A percentile compares a stretch with the other conserved stretches of the same genome.
Conservation (phyloP, 164 flowering plant species). For the Chloranthus sessilifolius region DNA sequence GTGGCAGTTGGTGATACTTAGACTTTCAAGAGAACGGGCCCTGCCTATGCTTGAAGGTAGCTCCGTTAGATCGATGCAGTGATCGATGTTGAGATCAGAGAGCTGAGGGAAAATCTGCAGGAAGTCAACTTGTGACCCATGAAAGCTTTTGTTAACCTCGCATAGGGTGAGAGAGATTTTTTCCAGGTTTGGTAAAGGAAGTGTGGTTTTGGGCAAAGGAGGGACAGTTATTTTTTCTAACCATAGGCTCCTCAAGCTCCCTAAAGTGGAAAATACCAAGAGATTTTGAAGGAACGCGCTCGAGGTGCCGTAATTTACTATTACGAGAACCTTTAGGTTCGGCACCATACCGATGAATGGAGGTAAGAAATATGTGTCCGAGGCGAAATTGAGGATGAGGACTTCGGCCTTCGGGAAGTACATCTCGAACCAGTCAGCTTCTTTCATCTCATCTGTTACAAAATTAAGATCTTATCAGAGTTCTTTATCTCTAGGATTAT, state of each 20-base stretch:
- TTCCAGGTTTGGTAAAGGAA: constrained; percentile 32
- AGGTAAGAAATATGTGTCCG: constrained; percentile 50
- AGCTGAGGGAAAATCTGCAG: constrained; percentile 49
- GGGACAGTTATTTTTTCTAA: constrained; percentile 59
- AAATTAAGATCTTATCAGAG: no score
- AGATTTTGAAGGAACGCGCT: constrained; percentile 37
- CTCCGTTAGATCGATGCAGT: constrained; percentile 50
- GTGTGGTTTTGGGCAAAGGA: constrained; percentile 16
- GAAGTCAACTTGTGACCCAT: constrained; percentile 27
- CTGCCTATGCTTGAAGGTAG: constrained; percentile 47
- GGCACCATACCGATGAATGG: constrained; percentile 64
- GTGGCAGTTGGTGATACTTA: constrained; percentile 75
- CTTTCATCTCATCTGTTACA: constrained; percentile 57
- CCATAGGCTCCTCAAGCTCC: constrained; percentile 66
- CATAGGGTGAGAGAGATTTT: constrained; percentile 64
- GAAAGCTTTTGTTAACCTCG: constrained; percentile 33
- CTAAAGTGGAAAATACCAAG: constrained; percentile 33
- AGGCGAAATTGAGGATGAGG: constrained; percentile 60
- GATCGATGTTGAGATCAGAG: constrained; percentile 59
- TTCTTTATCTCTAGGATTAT: no score
- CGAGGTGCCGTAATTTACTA: constrained; percentile 39
- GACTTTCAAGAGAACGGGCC: constrained; percentile 32
- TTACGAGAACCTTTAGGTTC: constrained; percentile 49
- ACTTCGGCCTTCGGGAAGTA: constrained; percentile 76
- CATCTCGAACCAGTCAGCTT: constrained; percentile 59